A percentile compares a stretch with the other conserved stretches of the same genome.
Conservation (phyloP, 177 flowering plant genomes). For the Vitis hybrid region DNA sequence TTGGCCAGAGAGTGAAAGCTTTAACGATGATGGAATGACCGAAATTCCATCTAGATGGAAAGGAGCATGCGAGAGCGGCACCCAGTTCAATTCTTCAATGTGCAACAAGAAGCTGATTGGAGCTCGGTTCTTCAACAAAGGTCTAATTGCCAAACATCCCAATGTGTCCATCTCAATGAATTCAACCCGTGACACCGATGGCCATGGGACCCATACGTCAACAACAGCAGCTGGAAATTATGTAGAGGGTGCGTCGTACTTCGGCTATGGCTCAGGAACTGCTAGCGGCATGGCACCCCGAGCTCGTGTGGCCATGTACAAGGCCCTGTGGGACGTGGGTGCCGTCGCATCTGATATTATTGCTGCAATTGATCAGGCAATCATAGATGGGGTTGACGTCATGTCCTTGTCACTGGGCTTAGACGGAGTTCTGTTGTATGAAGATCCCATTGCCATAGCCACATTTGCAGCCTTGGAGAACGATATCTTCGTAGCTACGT, state of each 20-base stretch:
- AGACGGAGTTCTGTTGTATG: slow-evolving; percentile 33
- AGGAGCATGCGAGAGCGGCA: slow-evolving; percentile 53
- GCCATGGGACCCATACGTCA: slow-evolving; percentile 79
- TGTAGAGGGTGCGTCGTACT: slow-evolving; percentile 47
- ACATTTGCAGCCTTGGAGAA: slow-evolving; percentile 69
- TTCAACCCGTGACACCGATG: slow-evolving; percentile 57
- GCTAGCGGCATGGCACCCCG: slow-evolving; percentile 58
- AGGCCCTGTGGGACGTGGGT: slow-evolving; percentile 53
- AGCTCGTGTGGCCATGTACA: slow-evolving; percentile 69
- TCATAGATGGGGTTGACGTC: slow-evolving; percentile 71
- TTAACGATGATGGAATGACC: slow-evolving; percentile 44
- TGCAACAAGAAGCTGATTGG: slow-evolving; percentile 76
- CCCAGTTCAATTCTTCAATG: slow-evolving; percentile 46
- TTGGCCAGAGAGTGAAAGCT: slow-evolving; percentile 82
- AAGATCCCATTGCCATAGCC: slow-evolving; percentile 69
- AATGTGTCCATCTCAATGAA: slow-evolving; percentile 43
- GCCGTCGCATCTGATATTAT: slow-evolving; percentile 43
- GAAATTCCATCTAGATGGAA: slow-evolving; percentile 60
- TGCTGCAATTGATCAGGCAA: slow-evolving; percentile 75
- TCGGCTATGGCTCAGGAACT: slow-evolving; percentile 62
- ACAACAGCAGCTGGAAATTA: slow-evolving; percentile 57
- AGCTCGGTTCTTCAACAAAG: slow-evolving; percentile 61
- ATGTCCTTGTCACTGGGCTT: slow-evolving; percentile 63
- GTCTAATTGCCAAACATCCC: slow-evolving; percentile 34
- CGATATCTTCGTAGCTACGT: slow-evolving; percentile 59